These are phyloP conservation scores for sunflower (Helianthus annuus) DNA, from an alignment of 129 eudicot species.

Conservation along the genomic window HanXRQr2.0-SUNRISE NC_035439.2:131858049-131858548, in stretches of 20 bases:
- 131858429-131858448: neutral
- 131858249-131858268: conserved; percentile 1
- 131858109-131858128: neutral
- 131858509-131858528: neutral
- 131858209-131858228: conserved; percentile 99
- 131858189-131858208: conserved; percentile 93
- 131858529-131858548: conserved; percentile 45
- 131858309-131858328: conserved; percentile 13
- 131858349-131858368: conserved; percentile 95
- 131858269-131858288: neutral
- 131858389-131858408: conserved; percentile 96
- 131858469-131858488: conserved; percentile 5
- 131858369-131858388: conserved; percentile 84
- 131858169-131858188: conserved; percentile 96
- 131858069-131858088: no score
- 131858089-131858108: no score
- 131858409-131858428: conserved; percentile 80
- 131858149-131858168: neutral
- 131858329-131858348: conserved; percentile 94
- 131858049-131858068: no score
- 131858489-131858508: conserved; percentile 8
- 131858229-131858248: conserved; percentile 53
- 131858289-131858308: conserved; percentile 6
- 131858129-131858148: conserved; percentile 1
- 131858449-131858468: neutral